Conservation (phyloP, 768 basidiomycete species). For the Boletus insuetus region DNA sequence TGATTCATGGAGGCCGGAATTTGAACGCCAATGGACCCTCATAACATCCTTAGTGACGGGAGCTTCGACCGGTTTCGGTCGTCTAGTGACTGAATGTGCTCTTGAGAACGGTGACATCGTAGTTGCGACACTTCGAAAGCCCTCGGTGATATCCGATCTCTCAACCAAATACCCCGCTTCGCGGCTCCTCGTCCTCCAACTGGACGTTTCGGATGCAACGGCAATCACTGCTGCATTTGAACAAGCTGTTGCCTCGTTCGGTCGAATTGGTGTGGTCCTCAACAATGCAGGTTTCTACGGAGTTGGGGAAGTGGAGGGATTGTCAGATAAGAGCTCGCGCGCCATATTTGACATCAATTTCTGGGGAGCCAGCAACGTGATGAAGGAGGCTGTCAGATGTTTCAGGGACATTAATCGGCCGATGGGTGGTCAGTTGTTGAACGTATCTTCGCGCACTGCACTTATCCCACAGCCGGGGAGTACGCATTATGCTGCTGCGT, state of each 20-base stretch:
- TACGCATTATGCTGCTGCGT: constrained; percentile 29
- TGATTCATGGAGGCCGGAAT: neutral
- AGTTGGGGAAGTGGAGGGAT: constrained; percentile 64
- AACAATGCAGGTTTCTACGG: constrained; percentile 41
- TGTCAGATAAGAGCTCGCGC: constrained; percentile 85
- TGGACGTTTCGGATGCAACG: constrained; percentile 38
- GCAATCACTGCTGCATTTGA: constrained; percentile 38
- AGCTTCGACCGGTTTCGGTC: constrained; percentile 41
- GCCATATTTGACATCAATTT: constrained; percentile 38
- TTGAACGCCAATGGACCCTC: neutral
- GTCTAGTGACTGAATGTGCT: constrained; percentile 31
- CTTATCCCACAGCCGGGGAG: constrained; percentile 15
- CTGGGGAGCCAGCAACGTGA: constrained; percentile 34
- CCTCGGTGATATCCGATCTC: constrained; percentile 34
- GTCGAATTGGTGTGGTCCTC: constrained; percentile 43
- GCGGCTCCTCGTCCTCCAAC: constrained; percentile 37
- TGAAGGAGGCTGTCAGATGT: constrained; percentile 31
- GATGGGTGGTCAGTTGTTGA: constrained; percentile 33
- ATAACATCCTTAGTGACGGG: constrained; percentile 38
- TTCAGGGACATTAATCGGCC: constrained; percentile 39
- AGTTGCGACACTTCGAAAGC: constrained; percentile 45
- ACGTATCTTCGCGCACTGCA: constrained; percentile 33
- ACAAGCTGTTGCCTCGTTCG: constrained; percentile 33
- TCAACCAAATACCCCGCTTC: constrained; percentile 27
- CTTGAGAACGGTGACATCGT: constrained; percentile 39